phyloP scores from a whole-genome alignment of 768 basidiomycete species.

The Filobasidium wieringae region DNA sequence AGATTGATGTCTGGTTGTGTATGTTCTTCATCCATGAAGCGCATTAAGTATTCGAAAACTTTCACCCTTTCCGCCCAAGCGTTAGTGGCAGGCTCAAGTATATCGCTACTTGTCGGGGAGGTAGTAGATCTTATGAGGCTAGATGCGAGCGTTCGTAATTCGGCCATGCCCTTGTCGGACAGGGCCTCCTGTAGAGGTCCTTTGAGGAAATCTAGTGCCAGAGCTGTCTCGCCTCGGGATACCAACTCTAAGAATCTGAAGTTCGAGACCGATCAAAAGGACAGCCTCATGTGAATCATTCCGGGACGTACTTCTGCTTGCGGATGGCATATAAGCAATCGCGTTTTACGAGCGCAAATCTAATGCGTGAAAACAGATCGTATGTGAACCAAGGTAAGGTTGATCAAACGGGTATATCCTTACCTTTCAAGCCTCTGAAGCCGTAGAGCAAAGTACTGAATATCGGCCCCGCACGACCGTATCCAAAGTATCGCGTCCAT shows the following conservation, averaged over 20 bases:
- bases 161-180: neutral
- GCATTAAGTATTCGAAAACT: neutral
- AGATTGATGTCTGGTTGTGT: neutral
- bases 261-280: neutral
- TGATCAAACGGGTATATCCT: too few relatives aligned
- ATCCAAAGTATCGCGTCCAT: too few relatives aligned
- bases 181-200: slow-evolving; percentile 3
- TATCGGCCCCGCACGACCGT: too few relatives aligned
- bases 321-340: neutral
- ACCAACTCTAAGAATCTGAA: slow-evolving; percentile 6
- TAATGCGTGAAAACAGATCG: neutral
- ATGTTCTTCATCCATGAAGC: neutral
- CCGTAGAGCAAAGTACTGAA: too few relatives aligned
- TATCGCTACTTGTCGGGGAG: neutral
- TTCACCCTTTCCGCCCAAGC: too few relatives aligned
- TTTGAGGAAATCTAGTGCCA: neutral
- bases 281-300: neutral
- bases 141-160: neutral
- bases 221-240: neutral
- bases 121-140: neutral
- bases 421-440: too few relatives aligned
- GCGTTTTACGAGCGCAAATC: neutral
- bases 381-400: neutral
- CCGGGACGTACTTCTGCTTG: neutral
- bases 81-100: too few relatives aligned